Evolutionary conservation across 306 rosid species (phyloP).

Genomic region (Alnus glutinosa): DNA sequence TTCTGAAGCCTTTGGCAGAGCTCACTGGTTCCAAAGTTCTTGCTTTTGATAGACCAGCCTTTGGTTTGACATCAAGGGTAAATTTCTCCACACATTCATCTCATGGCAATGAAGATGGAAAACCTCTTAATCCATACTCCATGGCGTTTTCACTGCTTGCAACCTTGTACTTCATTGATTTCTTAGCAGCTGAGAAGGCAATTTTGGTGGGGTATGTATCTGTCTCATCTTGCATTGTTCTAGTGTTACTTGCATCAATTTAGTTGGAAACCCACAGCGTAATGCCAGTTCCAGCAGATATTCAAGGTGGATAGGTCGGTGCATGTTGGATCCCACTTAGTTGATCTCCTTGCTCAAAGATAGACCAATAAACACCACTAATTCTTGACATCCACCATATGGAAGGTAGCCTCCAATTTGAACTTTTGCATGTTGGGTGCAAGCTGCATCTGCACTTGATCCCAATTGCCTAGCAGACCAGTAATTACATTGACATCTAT

Average conservation of each 20-base stretch:
- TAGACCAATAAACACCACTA: neutral
- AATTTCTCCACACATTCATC: slow-evolving; percentile 33
- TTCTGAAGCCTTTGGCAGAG: slow-evolving; percentile 78
- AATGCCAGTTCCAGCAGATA: neutral
- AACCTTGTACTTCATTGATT: slow-evolving; percentile 66
- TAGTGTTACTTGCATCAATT: neutral
- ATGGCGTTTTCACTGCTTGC: slow-evolving; percentile 88
- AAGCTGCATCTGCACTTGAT: slow-evolving; percentile 7
- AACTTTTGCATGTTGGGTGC: neutral
- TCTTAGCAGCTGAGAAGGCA: slow-evolving; percentile 70
- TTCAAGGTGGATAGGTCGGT: neutral
- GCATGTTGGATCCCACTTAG: slow-evolving; percentile 7
- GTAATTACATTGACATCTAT: slow-evolving; percentile 14
- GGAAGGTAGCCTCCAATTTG: slow-evolving; percentile 8
- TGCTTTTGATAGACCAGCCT: slow-evolving; percentile 98
- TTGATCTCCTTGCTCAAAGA: neutral
- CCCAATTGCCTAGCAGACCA: slow-evolving; percentile 4
- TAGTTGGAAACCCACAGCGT: neutral
- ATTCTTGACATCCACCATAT: neutral
- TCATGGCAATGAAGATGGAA: slow-evolving; percentile 40
- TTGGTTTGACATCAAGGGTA: slow-evolving; percentile 86
- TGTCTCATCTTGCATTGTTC: slow-evolving; percentile 24
- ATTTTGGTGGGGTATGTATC: slow-evolving; percentile 76
- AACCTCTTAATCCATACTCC: slow-evolving; percentile 74
- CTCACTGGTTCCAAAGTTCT: slow-evolving; percentile 68